Evolutionary conservation across 805 yeast genomes (phyloP).

Genomic region (Isabelozyma gotoi): DNA sequence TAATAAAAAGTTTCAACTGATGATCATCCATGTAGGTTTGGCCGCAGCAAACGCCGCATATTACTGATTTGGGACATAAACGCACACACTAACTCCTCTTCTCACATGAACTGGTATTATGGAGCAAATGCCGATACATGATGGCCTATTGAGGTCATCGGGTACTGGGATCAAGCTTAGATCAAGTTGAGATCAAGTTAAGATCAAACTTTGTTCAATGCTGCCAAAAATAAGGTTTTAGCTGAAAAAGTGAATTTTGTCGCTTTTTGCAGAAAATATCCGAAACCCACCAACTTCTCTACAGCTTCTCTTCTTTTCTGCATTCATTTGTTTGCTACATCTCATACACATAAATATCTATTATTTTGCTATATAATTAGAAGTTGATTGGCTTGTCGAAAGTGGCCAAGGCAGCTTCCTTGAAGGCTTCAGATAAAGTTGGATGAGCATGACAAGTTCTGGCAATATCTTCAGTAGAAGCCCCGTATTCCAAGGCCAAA

Average conservation of each 20-base stretch:
- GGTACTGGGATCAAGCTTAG: too few relatives aligned
- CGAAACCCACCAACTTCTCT: too few relatives aligned
- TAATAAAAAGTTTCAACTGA: background rate
- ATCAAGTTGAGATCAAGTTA: too few relatives aligned
- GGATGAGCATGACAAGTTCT: constrained; percentile 99
- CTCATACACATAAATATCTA: background rate
- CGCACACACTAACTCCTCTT: too few relatives aligned
- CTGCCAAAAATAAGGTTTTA: too few relatives aligned
- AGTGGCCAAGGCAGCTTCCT: constrained; percentile 94
- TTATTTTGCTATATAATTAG: constrained; percentile 31
- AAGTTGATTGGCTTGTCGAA: constrained; percentile 90
- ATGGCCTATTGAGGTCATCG: too few relatives aligned
- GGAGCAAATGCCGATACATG: too few relatives aligned
- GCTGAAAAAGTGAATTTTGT: too few relatives aligned
- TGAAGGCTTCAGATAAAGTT: constrained; percentile 95
- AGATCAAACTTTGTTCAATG: too few relatives aligned
- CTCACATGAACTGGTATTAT: too few relatives aligned
- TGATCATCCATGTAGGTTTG: background rate
- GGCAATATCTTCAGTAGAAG: constrained; percentile 95
- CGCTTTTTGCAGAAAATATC: too few relatives aligned
- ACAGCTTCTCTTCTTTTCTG: too few relatives aligned
- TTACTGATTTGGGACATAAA: background rate
- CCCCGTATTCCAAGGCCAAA: constrained; percentile 97
- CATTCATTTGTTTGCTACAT: background rate
- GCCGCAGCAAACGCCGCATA: background rate